Conservation (phyloP, 2,329 filamentous ascomycete genomes). For the Pleoardoris graminearum region DNA sequence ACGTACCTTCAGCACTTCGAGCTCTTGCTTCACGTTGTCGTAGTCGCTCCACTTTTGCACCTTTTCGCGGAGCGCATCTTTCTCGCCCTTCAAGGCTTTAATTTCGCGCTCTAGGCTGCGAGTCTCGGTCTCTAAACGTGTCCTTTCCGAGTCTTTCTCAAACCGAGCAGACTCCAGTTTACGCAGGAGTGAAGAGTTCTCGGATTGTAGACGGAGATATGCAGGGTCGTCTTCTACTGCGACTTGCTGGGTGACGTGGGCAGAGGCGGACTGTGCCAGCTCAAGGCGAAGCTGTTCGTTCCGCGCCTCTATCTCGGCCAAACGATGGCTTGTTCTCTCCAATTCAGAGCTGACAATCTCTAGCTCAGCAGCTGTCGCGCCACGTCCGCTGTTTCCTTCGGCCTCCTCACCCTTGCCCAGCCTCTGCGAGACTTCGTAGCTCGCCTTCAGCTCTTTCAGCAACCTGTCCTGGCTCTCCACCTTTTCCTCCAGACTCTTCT, state of each 20-base stretch:
- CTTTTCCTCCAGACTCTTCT: constrained; percentile 89
- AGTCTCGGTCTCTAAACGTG: constrained; percentile 73
- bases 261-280: constrained; percentile 84
- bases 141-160: constrained; percentile 80
- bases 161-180: constrained; percentile 83
- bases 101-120: constrained; percentile 80
- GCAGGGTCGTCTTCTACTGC: constrained; percentile 85
- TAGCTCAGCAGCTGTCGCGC: constrained; percentile 83
- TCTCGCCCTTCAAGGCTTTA: constrained; percentile 74
- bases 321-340: constrained; percentile 80
- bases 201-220: constrained; percentile 84
- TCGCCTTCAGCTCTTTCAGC: constrained; percentile 92
- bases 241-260: constrained; percentile 60
- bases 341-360: constrained; percentile 92
- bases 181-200: constrained; percentile 88
- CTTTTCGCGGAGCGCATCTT: constrained; percentile 77
- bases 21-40: constrained; percentile 91
- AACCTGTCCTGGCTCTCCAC: constrained; percentile 90
- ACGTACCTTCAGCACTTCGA: constrained; percentile 89
- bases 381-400: constrained; percentile 60
- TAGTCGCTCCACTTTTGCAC: constrained; percentile 92
- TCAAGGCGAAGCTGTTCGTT: constrained; percentile 93
- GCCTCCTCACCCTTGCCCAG: constrained; percentile 72
- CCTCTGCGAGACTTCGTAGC: constrained; percentile 92
- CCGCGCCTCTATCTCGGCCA: constrained; percentile 88